Conservation (phyloP, 2,329 filamentous ascomycete genomes). For the Tolypocladium album region DNA sequence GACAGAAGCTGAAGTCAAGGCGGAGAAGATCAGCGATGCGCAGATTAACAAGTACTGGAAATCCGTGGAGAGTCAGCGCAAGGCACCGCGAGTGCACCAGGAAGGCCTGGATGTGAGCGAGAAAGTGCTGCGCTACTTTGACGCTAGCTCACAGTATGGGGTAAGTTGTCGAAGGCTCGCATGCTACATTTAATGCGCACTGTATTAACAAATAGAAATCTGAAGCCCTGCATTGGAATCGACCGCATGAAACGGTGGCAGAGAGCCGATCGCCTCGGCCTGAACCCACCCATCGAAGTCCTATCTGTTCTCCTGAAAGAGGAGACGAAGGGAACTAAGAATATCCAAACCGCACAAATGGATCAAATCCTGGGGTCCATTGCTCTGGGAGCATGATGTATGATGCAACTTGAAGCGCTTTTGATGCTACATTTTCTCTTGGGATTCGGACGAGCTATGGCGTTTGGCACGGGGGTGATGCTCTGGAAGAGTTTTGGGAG, state of each 20-base stretch:
- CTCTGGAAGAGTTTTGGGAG: background rate
- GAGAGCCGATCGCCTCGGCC: conserved; percentile 67
- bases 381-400: conserved; percentile 23
- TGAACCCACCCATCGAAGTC: conserved; percentile 86
- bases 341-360: conserved; percentile 59
- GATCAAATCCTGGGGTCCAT: conserved; percentile 52
- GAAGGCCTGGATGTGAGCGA: conserved; percentile 60
- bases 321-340: conserved; percentile 42
- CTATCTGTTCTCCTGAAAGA: conserved; percentile 73
- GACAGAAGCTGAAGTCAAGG: conserved; percentile 42
- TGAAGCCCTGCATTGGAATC: conserved; percentile 79
- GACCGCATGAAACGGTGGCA: conserved; percentile 76
- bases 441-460: conserved; percentile 6
- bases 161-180: conserved; percentile 42
- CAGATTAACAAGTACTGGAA: conserved; percentile 74
- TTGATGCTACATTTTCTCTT: conserved; percentile 4
- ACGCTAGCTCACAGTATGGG: conserved; percentile 83
- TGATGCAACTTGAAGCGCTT: background rate
- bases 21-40: conserved; percentile 52
- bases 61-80: conserved; percentile 56
- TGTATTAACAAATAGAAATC: conserved; percentile 4
- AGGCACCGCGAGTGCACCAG: conserved; percentile 67
- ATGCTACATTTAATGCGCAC: background rate
- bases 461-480: conserved; percentile 5
- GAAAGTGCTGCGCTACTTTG: conserved; percentile 85